A percentile compares a stretch with the other conserved stretches of the same genome.
Evolutionary conservation across 495 filamentous ascomycete species (phyloP).

Genomic region (Penicillium manginii): DNA sequence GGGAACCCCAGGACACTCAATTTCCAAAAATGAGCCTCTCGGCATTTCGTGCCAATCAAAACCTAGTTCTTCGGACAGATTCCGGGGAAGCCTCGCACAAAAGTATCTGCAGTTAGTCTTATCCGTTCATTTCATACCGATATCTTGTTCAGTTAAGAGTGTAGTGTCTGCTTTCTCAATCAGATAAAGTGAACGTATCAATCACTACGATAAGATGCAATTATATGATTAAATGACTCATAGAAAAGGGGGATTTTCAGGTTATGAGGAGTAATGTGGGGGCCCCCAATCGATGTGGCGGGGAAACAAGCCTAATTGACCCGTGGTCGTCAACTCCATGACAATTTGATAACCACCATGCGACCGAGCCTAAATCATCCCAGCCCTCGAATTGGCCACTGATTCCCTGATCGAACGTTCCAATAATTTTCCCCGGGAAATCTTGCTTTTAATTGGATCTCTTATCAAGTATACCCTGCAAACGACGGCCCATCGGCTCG

Average conservation of each 20-base stretch:
- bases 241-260: background rate
- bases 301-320: constrained; percentile 2
- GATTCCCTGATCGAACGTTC: background rate
- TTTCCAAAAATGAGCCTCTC: background rate
- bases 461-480: background rate
- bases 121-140: background rate
- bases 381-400: background rate
- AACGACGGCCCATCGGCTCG: background rate
- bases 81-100: background rate
- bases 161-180: background rate
- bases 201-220: background rate
- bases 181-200: background rate
- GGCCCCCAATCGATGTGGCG: background rate
- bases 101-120: background rate
- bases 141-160: background rate
- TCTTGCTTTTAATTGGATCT: background rate
- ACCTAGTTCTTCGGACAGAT: background rate
- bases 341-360: constrained; percentile 4
- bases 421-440: background rate
- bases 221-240: background rate
- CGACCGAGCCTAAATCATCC: constrained; percentile 1
- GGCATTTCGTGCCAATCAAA: background rate
- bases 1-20: background rate
- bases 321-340: background rate
- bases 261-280: background rate